phyloP scores from a whole-genome alignment of 2,329 filamentous ascomycete species.

The Aureobasidium sp. region DNA sequence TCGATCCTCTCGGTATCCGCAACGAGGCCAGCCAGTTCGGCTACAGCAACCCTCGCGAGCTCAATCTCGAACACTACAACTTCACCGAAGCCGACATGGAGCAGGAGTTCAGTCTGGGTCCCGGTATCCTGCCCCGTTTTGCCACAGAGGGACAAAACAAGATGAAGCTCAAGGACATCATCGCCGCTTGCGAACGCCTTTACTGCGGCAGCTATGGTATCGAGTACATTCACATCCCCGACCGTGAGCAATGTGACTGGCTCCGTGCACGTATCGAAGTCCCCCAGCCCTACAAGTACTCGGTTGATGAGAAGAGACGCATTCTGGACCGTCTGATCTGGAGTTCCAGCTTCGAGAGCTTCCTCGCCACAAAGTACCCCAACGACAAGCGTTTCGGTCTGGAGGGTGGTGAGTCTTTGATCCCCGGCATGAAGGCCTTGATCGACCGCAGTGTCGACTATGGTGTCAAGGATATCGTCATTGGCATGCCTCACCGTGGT shows the following conservation, averaged over 20 bases:
- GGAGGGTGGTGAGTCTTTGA: slow-evolving; percentile 92
- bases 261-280: slow-evolving; percentile 91
- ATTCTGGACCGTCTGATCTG: slow-evolving; percentile 97
- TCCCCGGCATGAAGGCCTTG: slow-evolving; percentile 97
- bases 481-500: slow-evolving; percentile 98
- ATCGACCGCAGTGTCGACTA: slow-evolving; percentile 98
- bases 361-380: slow-evolving; percentile 94
- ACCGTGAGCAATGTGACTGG: slow-evolving; percentile 97
- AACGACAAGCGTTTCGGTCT: slow-evolving; percentile 99
- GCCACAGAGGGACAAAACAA: slow-evolving; percentile 81
- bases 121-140: slow-evolving; percentile 91
- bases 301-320: slow-evolving; percentile 93
- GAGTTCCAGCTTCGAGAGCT: slow-evolving; percentile 95
- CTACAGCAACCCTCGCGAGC: slow-evolving; percentile 82
- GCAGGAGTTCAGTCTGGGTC: slow-evolving; percentile 82
- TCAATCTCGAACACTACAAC: slow-evolving; percentile 87
- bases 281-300: slow-evolving; percentile 92
- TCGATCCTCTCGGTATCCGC: slow-evolving; percentile 91
- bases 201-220: slow-evolving; percentile 97
- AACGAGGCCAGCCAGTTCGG: slow-evolving; percentile 77
- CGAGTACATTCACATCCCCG: slow-evolving; percentile 98
- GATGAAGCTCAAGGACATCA: slow-evolving; percentile 94
- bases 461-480: slow-evolving; percentile 97
- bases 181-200: slow-evolving; percentile 85
- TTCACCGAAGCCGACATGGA: slow-evolving; percentile 94